A percentile compares a stretch with the other conserved stretches of the same genome.
Conservation (phyloP, 495 filamentous ascomycete genomes). For the Aspergillus wentii region DNA sequence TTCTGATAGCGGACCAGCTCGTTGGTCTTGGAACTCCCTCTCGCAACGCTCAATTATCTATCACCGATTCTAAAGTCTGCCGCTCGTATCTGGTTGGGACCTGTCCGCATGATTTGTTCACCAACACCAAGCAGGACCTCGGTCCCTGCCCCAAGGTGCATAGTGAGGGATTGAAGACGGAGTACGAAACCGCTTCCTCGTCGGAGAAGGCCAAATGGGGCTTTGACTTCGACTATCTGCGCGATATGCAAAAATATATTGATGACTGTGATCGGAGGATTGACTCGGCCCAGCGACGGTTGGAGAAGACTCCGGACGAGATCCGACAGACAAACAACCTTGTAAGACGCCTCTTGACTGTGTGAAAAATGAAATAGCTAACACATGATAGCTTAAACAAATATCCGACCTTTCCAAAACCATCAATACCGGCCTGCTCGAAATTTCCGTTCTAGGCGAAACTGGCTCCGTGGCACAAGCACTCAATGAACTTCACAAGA, state of each 20-base stretch:
- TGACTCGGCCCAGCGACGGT: constrained; percentile 76
- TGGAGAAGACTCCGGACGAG: constrained; percentile 98
- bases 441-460: constrained; percentile 83
- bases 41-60: constrained; percentile 71
- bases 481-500: constrained; percentile 78
- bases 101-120: constrained; percentile 98
- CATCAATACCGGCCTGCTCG: constrained; percentile 77
- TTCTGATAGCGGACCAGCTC: constrained; percentile 63
- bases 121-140: constrained; percentile 97
- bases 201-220: constrained; percentile 71
- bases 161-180: constrained; percentile 77
- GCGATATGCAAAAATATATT: constrained; percentile 92
- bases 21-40: constrained; percentile 69
- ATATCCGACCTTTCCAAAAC: constrained; percentile 77
- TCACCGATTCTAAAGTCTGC: constrained; percentile 93
- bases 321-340: constrained; percentile 93
- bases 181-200: constrained; percentile 68
- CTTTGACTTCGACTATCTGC: constrained; percentile 94
- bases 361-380: neutral
- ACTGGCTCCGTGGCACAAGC: constrained; percentile 74
- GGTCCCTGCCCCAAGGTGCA: constrained; percentile 89
- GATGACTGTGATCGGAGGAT: constrained; percentile 95
- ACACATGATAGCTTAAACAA: constrained; percentile 59
- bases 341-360: constrained; percentile 28
- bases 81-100: constrained; percentile 90